Conservation (phyloP, 2,329 filamentous ascomycete species). For the Epichloe amarillans region DNA sequence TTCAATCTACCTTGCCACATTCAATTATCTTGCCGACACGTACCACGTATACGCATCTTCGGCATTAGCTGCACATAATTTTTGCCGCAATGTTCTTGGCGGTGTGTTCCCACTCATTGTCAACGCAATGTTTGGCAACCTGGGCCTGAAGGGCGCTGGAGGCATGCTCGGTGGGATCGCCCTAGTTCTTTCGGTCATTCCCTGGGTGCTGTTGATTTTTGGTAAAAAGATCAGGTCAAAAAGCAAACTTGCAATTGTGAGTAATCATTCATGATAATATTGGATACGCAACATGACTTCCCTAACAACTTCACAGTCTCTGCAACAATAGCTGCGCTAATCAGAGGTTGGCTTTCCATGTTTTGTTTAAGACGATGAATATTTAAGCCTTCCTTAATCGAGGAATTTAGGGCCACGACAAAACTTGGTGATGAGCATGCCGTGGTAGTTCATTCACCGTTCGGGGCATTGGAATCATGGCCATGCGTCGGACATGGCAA, state of each 20-base stretch:
- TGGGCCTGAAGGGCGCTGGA: constrained; percentile 59
- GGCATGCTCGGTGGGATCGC: constrained; percentile 66
- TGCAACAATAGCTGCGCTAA: not conserved
- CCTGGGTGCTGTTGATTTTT: constrained; percentile 54
- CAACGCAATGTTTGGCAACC: constrained; percentile 53
- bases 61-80: constrained; percentile 72
- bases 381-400: too few species aligned
- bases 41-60: constrained; percentile 79
- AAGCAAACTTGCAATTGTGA: constrained; percentile 61
- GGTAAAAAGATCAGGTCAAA: constrained; percentile 62
- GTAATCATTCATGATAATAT: constrained; percentile 8
- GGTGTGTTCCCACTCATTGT: constrained; percentile 73
- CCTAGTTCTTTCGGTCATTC: constrained; percentile 34
- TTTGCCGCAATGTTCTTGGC: constrained; percentile 68
- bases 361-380: too few species aligned
- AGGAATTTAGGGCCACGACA: too few species aligned
- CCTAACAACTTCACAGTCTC: not conserved
- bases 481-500: too few species aligned
- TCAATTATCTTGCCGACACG: constrained; percentile 85
- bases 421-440: too few species aligned
- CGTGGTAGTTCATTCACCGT: too few species aligned
- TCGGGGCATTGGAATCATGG: too few species aligned
- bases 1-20: constrained; percentile 73
- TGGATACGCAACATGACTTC: not conserved
- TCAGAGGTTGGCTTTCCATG: too few species aligned